Percentiles rank a stretch among this genome's conserved stretches.
phyloP scores from a whole-genome alignment of 2,329 filamentous ascomycete species.

The Hypoxylon sp. region DNA sequence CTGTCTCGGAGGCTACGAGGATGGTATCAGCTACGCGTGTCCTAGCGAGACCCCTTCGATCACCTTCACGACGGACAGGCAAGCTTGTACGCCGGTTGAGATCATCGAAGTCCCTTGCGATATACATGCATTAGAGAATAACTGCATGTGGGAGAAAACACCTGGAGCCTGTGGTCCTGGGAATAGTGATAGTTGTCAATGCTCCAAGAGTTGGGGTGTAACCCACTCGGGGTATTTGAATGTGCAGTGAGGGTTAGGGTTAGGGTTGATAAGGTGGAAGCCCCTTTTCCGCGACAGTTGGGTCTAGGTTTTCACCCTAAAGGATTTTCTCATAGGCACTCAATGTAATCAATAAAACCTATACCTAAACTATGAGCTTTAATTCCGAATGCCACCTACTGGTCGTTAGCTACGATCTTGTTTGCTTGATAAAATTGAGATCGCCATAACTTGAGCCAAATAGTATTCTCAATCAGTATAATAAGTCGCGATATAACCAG shows the following conservation, averaged over 20 bases:
- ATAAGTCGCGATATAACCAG: no score
- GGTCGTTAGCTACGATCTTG: no score
- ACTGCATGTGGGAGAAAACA: constrained; percentile 34
- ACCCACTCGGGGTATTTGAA: neutral
- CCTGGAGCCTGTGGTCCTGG: constrained; percentile 28
- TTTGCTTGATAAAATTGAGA: no score
- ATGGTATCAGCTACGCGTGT: constrained; percentile 26
- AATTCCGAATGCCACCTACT: no score
- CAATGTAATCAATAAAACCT: neutral
- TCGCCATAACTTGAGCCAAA: no score
- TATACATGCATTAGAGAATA: constrained; percentile 27
- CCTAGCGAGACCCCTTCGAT: constrained; percentile 25
- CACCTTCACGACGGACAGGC: constrained; percentile 29
- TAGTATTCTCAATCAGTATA: no score
- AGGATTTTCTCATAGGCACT: neutral
- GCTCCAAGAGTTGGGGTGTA: constrained; percentile 17
- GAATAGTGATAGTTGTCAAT: constrained; percentile 19
- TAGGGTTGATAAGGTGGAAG: neutral
- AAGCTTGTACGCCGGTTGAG: constrained; percentile 29
- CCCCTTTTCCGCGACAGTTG: neutral
- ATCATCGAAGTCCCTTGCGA: constrained; percentile 34
- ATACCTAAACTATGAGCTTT: neutral
- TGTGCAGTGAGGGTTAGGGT: constrained; percentile 8
- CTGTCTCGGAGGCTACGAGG: constrained; percentile 28
- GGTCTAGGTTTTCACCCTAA: neutral